Base-by-base conservation (phyloP, 352 stramenopile genomes). In the Pythium dissimile region DNA sequence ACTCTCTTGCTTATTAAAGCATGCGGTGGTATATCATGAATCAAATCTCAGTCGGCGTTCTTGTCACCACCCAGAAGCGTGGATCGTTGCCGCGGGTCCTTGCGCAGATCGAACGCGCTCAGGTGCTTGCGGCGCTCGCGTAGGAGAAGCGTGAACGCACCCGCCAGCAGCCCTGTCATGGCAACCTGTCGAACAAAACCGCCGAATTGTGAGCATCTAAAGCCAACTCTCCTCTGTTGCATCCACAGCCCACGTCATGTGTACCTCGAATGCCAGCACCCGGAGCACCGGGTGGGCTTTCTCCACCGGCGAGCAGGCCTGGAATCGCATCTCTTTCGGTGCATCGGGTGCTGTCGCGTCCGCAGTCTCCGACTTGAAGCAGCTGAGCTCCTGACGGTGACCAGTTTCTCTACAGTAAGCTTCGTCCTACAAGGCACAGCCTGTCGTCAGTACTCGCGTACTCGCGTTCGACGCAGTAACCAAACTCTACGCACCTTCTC, bases 241-340 rank as follows among this genome's bases (percentile, higher is more conserved):
- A 37, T 38, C 42, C 6, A 49, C 11, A 7, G 21, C n/a, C 11
- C 12, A 21, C 38, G 24, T 20, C 20, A 26, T 28, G 24, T 20
- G 10, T 45, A 93, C 83, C 84, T 93, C 79, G 37, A 93, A 93
- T 21, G 82, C 73, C 21, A 89, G n/a, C 18, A 93, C 77, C 8
- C 50, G 64, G 1, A 75, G 27, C 30, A 78, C 60, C 45, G 71
- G 75, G 7, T 72, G 62, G 12, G 67, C 54, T 20, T 70, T 67
- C 28, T 78, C 68, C n/a, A 55, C 57, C 13, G 70, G 70, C 12
- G 68, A 69, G 44, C 84, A 93, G 10, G 74, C 52, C 35, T 81
- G 70, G 41, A 81, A 93, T 7, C 75, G 70, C 16, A 75, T 77
- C 56, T 86, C 64, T 13, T 64, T 60, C 6, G 46, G 27, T n/a